phyloP scores from a whole-genome alignment of 2,329 filamentous ascomycete genomes.

The Hypoxylon sp. region DNA sequence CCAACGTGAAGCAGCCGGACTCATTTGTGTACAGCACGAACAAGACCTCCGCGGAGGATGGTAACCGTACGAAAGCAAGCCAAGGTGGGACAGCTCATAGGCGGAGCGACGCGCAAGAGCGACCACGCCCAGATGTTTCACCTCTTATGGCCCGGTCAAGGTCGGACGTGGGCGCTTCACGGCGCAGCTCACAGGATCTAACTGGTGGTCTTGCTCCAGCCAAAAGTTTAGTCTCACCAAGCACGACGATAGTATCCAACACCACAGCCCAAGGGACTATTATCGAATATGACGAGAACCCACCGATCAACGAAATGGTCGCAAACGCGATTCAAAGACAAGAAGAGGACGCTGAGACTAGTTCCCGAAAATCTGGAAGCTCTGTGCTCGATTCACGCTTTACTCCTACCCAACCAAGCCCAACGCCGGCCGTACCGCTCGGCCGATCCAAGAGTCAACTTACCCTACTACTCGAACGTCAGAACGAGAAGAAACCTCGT shows the following conservation, averaged over 20 bases:
- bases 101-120: conserved; percentile 42
- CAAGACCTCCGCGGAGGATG: conserved; percentile 14
- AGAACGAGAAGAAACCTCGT: conserved; percentile 51
- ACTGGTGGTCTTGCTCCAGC: conserved; percentile 51
- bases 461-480: conserved; percentile 68
- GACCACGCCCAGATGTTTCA: conserved; percentile 36
- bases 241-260: conserved; percentile 60
- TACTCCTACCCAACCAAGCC: conserved; percentile 66
- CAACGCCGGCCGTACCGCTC: conserved; percentile 63
- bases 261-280: conserved; percentile 62
- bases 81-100: conserved; percentile 26
- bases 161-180: conserved; percentile 45
- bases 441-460: conserved; percentile 74
- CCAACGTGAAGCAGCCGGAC: conserved; percentile 12
- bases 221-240: conserved; percentile 53
- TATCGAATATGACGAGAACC: conserved; percentile 57
- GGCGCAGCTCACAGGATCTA: conserved; percentile 46
- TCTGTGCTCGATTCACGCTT: conserved; percentile 58
- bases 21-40: conserved; percentile 16
- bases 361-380: conserved; percentile 48
- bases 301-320: conserved; percentile 50
- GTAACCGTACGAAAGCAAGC: conserved; percentile 18
- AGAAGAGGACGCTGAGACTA: conserved; percentile 37
- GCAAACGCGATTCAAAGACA: conserved; percentile 30
- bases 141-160: conserved; percentile 55